Evolutionary conservation across 106 monocot genomes (phyloP).

Genomic region (Chionographis japonica): DNA sequence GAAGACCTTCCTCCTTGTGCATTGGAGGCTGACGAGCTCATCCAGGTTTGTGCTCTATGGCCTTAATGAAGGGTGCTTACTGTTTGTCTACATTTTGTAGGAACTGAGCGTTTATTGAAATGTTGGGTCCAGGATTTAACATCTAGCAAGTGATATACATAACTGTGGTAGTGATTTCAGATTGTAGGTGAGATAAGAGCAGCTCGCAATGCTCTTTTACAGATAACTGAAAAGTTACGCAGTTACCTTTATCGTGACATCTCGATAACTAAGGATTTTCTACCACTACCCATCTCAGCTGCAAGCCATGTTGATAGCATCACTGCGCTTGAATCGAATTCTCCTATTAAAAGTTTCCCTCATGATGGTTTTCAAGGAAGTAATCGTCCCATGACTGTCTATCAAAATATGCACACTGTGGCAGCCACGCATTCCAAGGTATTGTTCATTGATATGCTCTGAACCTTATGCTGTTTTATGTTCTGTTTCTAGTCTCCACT

Average conservation of each 20-base stretch:
- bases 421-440: too few relatives aligned
- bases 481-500: too few relatives aligned
- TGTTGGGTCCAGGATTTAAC: background rate
- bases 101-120: background rate
- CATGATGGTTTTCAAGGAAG: too few relatives aligned
- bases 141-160: background rate
- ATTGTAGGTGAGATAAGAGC: conserved; percentile 97
- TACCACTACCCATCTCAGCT: background rate
- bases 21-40: conserved; percentile 65
- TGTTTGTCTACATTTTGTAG: background rate
- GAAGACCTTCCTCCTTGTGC: conserved; percentile 72
- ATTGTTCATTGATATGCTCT: too few relatives aligned
- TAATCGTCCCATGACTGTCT: too few relatives aligned
- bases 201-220: conserved; percentile 78
- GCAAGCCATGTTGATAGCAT: too few relatives aligned
- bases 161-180: conserved; percentile 33
- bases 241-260: conserved; percentile 60
- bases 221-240: conserved; percentile 63
- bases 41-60: conserved; percentile 58
- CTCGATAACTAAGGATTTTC: conserved; percentile 32
- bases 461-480: background rate
- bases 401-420: too few relatives aligned
- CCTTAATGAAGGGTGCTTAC: background rate
- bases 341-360: too few relatives aligned
- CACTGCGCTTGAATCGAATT: too few relatives aligned